Evolutionary conservation across 805 yeast genomes (phyloP).

Genomic region (Torulaspora indica): DNA sequence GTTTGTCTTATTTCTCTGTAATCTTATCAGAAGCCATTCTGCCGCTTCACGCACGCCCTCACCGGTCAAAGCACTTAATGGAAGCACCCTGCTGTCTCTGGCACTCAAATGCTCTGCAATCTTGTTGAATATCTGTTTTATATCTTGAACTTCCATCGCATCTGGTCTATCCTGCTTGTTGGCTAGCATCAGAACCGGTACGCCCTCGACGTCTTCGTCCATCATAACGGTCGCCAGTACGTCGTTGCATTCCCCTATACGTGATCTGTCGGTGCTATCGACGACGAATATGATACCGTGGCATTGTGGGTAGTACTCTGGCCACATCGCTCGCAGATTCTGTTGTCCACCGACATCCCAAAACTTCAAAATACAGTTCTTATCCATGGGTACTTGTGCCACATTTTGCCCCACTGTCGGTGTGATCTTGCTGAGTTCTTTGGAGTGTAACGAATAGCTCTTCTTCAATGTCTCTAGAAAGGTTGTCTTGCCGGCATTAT

Average conservation of each 20-base stretch:
- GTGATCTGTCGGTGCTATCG: constrained; percentile 79
- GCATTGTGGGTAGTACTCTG: constrained; percentile 74
- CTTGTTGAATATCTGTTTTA: constrained; percentile 78
- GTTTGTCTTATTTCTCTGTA: constrained; percentile 44
- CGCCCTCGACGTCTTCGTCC: constrained; percentile 61
- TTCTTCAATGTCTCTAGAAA: constrained; percentile 62
- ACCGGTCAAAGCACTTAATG: constrained; percentile 74
- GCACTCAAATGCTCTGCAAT: constrained; percentile 83
- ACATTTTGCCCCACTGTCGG: constrained; percentile 97
- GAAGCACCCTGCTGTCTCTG: constrained; percentile 83
- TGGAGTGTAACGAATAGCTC: constrained; percentile 45
- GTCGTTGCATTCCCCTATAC: constrained; percentile 77
- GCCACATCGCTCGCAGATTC: constrained; percentile 80
- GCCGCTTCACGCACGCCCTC: constrained; percentile 83
- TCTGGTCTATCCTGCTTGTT: constrained; percentile 83
- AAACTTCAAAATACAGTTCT: constrained; percentile 57
- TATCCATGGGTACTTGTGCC: constrained; percentile 40
- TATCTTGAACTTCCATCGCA: constrained; percentile 67
- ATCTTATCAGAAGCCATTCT: constrained; percentile 78
- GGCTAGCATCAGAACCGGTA: constrained; percentile 91
- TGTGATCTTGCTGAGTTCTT: constrained; percentile 57
- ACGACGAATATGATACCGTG: constrained; percentile 92
- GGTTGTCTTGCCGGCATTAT: constrained; percentile 94
- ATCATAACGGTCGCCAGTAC: constrained; percentile 53
- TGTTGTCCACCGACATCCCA: constrained; percentile 98